Evolutionary conservation across 306 rosid species (phyloP), one percentile per base, ranked within the genome.

Genomic region (Trichosanthes truncata): DNA sequence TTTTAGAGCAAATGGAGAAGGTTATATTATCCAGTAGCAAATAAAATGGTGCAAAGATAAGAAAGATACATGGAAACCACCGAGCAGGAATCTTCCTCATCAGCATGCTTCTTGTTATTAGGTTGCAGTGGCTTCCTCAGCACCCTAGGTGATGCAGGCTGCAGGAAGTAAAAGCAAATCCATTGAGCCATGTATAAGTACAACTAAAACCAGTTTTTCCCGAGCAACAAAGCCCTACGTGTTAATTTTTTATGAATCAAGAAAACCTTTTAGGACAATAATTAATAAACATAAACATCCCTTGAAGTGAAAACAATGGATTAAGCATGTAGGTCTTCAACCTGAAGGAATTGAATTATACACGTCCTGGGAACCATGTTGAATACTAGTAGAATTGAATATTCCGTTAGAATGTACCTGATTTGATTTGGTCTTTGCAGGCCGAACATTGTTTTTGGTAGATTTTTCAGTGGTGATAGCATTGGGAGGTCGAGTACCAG

Each of bases 71-170:
- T 52, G 79, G 99, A 92, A 84, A 82, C 80, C 77, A 90, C 94
- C 76, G 98, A 93, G 79, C 96, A 93, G 75, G 92, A 79, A 84
- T 96, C 99, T 3, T 93, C 99, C 81, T 96, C 98, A 77, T 93
- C 98, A 80, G 90, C 86, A 88, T 85, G 96, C 86, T 91, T 91
- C 89, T 88, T 96, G 89, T 87, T 90, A 84, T 86, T 88, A 65
- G 97, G 92, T 79, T 90, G 91, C 86, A 91, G 73, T 31, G 93
- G 94, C 87, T 88, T 93, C 84, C 93, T 87, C 72, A 87, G 73
- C 60, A 80, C 85, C 49, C 80, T 45, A 71, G 88, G 83, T 77
- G 90, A 76, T 82, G 71, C 88, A 85, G 87, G 83, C 99, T 96
- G 91, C 96, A 86, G 71, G 82, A 80, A 74, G 48, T 78, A 20